Conservation (phyloP, 208 protist species). For the Porcisia hertigi region DNA sequence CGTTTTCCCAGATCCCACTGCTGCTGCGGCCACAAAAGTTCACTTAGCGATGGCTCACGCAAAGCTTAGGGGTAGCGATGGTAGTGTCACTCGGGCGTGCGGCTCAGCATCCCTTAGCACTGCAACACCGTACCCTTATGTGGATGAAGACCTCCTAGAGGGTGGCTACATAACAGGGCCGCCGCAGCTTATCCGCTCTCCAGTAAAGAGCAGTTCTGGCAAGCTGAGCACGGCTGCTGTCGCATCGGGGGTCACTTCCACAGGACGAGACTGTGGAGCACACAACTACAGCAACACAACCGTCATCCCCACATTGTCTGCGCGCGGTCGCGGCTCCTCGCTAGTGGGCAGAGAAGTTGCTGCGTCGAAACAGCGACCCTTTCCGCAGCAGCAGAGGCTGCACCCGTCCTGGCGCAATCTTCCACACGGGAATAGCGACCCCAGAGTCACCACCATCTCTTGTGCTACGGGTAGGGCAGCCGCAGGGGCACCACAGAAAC, state of each 20-base stretch:
- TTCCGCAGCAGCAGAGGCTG: conserved; percentile 13
- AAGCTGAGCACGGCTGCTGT: not conserved
- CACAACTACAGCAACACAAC: not conserved
- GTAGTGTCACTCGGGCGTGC: too few species aligned
- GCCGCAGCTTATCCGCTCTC: conserved; percentile 6
- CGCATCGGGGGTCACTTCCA: not conserved
- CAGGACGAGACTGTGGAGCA: not conserved
- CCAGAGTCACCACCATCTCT: not conserved
- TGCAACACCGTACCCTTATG: conserved; percentile 7
- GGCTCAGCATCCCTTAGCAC: not conserved
- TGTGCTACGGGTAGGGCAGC: not conserved
- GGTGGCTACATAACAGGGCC: conserved; percentile 29
- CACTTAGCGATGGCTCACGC: not conserved
- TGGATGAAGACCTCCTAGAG: conserved; percentile 30
- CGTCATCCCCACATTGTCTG: not conserved
- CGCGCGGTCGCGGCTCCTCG: conserved; percentile 11
- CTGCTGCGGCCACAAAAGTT: not conserved
- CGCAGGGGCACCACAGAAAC: not conserved
- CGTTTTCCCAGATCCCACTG: conserved; percentile 4
- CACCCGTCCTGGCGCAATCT: conserved; percentile 18
- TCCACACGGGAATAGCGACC: not conserved
- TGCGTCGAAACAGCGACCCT: not conserved
- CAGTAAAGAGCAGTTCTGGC: not conserved
- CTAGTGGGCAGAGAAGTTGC: conserved; percentile 6
- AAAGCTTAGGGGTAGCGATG: not conserved